Evolutionary conservation across 2,329 filamentous ascomycete species (phyloP).

Genomic region (Penicillium sp.): DNA sequence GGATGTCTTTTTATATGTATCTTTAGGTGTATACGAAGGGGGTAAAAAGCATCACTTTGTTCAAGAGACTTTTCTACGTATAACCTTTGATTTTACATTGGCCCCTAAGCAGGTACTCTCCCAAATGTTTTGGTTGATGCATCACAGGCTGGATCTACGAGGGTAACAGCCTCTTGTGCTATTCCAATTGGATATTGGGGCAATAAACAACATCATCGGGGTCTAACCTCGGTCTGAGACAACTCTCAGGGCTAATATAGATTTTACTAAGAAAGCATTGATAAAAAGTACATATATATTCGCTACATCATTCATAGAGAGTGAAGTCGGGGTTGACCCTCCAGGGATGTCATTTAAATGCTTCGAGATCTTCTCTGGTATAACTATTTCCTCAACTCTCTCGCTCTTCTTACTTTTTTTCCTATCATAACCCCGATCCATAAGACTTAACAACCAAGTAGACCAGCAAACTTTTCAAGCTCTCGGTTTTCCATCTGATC

Average conservation of each 20-base stretch:
- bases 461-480: not conserved
- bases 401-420: not conserved
- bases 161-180: not conserved
- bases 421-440: not conserved
- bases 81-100: too few species aligned
- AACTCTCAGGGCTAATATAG: not conserved
- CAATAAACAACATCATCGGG: not conserved
- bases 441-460: not conserved
- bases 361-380: not conserved
- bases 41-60: too few species aligned
- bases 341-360: not conserved
- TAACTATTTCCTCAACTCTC: not conserved
- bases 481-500: not conserved
- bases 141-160: not conserved
- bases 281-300: not conserved
- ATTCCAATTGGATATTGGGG: not conserved
- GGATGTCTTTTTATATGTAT: too few species aligned
- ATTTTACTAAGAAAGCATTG: not conserved
- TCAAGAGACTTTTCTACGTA: too few species aligned
- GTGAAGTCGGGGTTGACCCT: not conserved
- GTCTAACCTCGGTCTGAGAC: not conserved
- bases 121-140: not conserved
- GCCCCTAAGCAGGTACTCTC: too few species aligned
- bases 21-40: too few species aligned
- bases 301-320: not conserved